These are phyloP conservation scores for Aspergillus steynii DNA, from an alignment of 495 filamentous ascomycete species.

Conservation along the genomic window DNA sequence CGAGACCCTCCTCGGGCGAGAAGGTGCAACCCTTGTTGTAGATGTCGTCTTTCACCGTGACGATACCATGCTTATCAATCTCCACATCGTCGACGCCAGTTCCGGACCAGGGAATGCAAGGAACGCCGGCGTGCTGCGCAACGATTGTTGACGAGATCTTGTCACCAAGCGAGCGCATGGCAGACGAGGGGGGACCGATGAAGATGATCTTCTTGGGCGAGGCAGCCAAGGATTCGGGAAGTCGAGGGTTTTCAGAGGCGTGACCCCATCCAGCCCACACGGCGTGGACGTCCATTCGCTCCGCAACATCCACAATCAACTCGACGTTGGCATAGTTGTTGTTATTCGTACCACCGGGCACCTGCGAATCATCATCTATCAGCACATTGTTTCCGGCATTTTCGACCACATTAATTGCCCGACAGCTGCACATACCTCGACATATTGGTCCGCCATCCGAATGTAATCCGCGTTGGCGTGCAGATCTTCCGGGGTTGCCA, in stretches of 20 bases:
- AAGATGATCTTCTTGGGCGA: conserved; percentile 98
- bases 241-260: conserved; percentile 96
- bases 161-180: conserved; percentile 98
- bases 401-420: neutral
- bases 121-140: conserved; percentile 93
- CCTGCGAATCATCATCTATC: conserved; percentile 36
- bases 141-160: conserved; percentile 99
- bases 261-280: conserved; percentile 99
- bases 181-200: conserved; percentile 95
- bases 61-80: conserved; percentile 80
- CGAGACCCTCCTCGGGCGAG: conserved; percentile 84
- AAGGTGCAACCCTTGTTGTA: conserved; percentile 91
- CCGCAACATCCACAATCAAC: conserved; percentile 98
- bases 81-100: conserved; percentile 81
- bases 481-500: conserved; percentile 99
- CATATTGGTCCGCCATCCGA: conserved; percentile 98
- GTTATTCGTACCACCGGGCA: conserved; percentile 99
- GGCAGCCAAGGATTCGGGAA: conserved; percentile 91
- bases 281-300: conserved; percentile 96
- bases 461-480: conserved; percentile 98
- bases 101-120: conserved; percentile 98
- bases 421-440: conserved; percentile 63
- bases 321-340: conserved; percentile 99
- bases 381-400: neutral
- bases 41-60: conserved; percentile 83